Evolutionary conservation across 768 basidiomycete species (phyloP), one percentile per base, ranked within the genome.

Genomic region (Agaricus bisporus): DNA sequence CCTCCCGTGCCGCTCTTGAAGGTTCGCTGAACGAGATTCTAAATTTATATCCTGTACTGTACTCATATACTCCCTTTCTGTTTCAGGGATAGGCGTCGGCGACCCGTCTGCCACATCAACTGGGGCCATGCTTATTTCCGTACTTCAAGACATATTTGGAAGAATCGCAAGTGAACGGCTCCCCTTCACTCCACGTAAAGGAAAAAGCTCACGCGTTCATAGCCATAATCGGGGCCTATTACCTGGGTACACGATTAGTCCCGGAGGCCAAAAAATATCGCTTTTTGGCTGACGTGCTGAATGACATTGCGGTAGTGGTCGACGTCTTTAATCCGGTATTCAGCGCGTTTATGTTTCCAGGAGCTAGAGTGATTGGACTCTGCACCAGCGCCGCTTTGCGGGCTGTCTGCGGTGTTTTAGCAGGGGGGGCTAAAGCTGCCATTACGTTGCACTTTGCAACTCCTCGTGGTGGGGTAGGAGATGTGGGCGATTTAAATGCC

Each of bases 221-320:
- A 86, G 86, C 86, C 7, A 86, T 88, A 42, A 57, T 80, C 6
- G 79, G 73, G 3, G 86, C 81, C 1, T 83, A 84, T 61, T 70
- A 74, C 39, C 67, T 86, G 17, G 85, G 86, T 2, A 80, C 85
- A 0, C 81, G 78, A 0, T 74, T 88, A 3, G 80, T 75, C 29
- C 82, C 86, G 4, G 85, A 88, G 67, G 82, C 83, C 1, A 88
- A 87, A 64, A 81, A 73, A 0, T 88, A 84, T 58, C 79, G 85
- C 12, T 70, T 85, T 46, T 70, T 85, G 22, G 86, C 84, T 0
- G 85, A 88, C 59, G 70, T 86, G 12, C 68, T 84, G 56, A 86
- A 86, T 55, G 85, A 87, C 56, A 65, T 72, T 0, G 74, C 83
- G 3, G 74, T 82, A 36, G 68, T 85, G 6, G 67, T 85, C 17